Evolutionary conservation across 495 filamentous ascomycete species (phyloP), one percentile per base, ranked within the genome.

Genomic region (Aspergillus olivimuriae): DNA sequence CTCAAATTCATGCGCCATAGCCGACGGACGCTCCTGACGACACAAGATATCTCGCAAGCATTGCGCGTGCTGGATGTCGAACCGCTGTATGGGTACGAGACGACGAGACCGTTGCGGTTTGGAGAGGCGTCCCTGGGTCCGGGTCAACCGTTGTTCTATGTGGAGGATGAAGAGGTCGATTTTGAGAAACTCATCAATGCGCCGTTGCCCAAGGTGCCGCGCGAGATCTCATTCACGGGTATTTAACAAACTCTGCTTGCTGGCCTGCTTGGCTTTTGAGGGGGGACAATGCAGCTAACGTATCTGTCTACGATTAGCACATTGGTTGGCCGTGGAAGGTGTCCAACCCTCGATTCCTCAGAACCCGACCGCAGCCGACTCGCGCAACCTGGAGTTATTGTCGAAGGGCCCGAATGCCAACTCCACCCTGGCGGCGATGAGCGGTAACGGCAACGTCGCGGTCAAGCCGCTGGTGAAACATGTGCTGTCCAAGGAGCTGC

Each of bases 111-210:
- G 2, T 66, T 98, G 47, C 76, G 83, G 28, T 98, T 91, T 55
- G 94, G 94, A 19, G 92, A 97, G 65, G 92, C 92, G 2, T 91
- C 84, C 11, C 70, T 98, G 24, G 92, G 92, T 0, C 88, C 90
- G 6, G 89, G 88, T n/a, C 90, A 97, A 61, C 89, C 91, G 30
- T 72, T 98, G 11, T 98, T 86, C 71, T 98, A 98, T 55, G 84
- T 98, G 21, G 94, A 98, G 58, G 92, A 98, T 65, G 92, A 98
- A 55, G 92, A 98, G 69, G 83, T 96, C 21, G 92, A 98, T 59
- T 96, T 98, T 57, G 92, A 98, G 67, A 96, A 96, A 67, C 66
- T 98, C 50, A 97, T 98, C 60, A 98, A 98, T 69, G 86, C 86
- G 31, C 87, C 92, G 4, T 66, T 98, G 44, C 92, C 92, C 5